Conservation (phyloP, 2,329 filamentous ascomycete species). For the Clathrospora elynae region DNA sequence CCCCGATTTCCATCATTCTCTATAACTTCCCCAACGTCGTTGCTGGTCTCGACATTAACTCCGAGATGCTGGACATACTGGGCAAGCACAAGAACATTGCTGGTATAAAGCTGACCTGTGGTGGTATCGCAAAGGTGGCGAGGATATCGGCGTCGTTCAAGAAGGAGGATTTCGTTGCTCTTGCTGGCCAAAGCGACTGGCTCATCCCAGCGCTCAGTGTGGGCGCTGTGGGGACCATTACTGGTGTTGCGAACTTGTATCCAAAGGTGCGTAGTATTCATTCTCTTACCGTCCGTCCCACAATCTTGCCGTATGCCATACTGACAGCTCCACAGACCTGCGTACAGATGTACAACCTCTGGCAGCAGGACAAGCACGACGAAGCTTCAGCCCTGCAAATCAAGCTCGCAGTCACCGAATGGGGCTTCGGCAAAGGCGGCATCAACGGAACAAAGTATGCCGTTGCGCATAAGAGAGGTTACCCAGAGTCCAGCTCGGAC, state of each 20-base stretch:
- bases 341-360: conserved; percentile 56
- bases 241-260: conserved; percentile 67
- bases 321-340: conserved; percentile 43
- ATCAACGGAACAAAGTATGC: conserved; percentile 67
- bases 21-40: conserved; percentile 57
- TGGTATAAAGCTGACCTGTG: conserved; percentile 49
- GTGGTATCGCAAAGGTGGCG: conserved; percentile 51
- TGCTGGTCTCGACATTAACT: conserved; percentile 53
- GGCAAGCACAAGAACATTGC: conserved; percentile 46
- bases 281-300: too few species aligned
- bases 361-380: conserved; percentile 52
- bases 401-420: conserved; percentile 59
- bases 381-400: conserved; percentile 59
- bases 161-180: conserved; percentile 46
- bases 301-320: too few species aligned
- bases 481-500: conserved; percentile 57
- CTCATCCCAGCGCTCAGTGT: conserved; percentile 62
- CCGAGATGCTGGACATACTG: conserved; percentile 45
- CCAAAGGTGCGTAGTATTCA: conserved; percentile 52
- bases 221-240: conserved; percentile 65
- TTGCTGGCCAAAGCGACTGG: conserved; percentile 54
- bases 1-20: conserved; percentile 52
- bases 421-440: conserved; percentile 63
- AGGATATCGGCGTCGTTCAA: conserved; percentile 47
- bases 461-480: conserved; percentile 61